A percentile compares a stretch with the other conserved stretches of the same genome.
phyloP scores from a whole-genome alignment of 2,329 filamentous ascomycete genomes.

The Penicillium sp. region DNA sequence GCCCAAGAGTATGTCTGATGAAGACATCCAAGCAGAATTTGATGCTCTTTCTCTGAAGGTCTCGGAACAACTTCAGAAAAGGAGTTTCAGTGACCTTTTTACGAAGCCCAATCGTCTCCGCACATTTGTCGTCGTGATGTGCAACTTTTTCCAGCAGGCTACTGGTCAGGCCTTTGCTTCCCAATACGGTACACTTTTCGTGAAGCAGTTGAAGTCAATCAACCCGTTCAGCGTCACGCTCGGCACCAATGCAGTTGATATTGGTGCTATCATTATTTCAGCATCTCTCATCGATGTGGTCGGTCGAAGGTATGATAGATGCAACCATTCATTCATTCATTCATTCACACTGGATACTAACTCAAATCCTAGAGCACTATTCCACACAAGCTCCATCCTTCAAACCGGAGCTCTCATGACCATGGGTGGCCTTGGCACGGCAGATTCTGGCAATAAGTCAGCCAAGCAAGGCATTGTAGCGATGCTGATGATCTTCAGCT shows the following conservation, averaged over 20 bases:
- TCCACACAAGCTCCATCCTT: constrained; percentile 28
- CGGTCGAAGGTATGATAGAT: constrained; percentile 10
- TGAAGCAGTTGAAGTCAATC: constrained; percentile 18
- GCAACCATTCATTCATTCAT: neutral
- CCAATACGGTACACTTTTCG: constrained; percentile 18
- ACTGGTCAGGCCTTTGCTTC: constrained; percentile 18
- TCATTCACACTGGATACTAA: neutral
- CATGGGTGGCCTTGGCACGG: constrained; percentile 44
- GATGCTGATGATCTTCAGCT: constrained; percentile 35
- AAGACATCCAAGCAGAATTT: constrained; percentile 8
- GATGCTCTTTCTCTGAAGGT: constrained; percentile 7
- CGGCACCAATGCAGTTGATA: constrained; percentile 11
- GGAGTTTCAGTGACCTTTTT: constrained; percentile 22
- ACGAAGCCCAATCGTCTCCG: constrained; percentile 15
- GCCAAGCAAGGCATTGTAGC: constrained; percentile 33
- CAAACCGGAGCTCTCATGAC: constrained; percentile 37
- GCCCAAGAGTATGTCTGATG: constrained; percentile 5
- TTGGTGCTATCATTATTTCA: constrained; percentile 15
- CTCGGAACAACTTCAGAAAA: constrained; percentile 13
- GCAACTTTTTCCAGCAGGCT: constrained; percentile 20
- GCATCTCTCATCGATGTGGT: constrained; percentile 28
- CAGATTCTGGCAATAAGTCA: constrained; percentile 23
- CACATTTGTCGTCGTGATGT: constrained; percentile 13
- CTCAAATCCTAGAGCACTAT: constrained; percentile 5
- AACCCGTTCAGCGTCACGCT: constrained; percentile 20